phyloP scores from a whole-genome alignment of 2,329 filamentous ascomycete genomes.

The Cordyceps militaris region DNA sequence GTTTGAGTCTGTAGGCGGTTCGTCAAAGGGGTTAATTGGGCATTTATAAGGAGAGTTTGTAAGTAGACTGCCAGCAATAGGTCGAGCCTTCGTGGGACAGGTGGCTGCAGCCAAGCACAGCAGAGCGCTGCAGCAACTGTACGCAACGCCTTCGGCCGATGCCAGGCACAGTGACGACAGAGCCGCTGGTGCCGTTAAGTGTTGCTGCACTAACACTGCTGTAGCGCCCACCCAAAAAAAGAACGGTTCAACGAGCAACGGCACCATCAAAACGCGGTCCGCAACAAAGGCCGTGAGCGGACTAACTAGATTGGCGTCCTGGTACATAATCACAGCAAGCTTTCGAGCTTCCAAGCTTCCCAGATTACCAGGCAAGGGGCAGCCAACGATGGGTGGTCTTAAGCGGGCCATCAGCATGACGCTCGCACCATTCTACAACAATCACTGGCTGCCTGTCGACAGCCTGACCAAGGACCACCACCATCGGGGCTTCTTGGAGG shows the following conservation, averaged over 20 bases:
- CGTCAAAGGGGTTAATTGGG: not conserved
- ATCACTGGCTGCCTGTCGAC: not conserved
- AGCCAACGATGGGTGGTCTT: not conserved
- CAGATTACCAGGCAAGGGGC: no score
- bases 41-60: not conserved
- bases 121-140: not conserved
- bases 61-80: not conserved
- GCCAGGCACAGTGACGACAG: not conserved
- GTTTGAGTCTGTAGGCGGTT: not conserved
- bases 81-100: not conserved
- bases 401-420: not conserved
- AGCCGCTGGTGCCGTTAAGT: not conserved
- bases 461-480: not conserved
- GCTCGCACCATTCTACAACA: not conserved
- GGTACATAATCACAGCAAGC: not conserved
- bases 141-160: not conserved
- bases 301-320: not conserved
- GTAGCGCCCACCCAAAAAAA: not conserved
- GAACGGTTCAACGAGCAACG: not conserved
- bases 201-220: constrained; percentile 3
- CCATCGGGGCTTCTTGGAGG: not conserved
- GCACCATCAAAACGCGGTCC: not conserved
- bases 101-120: not conserved
- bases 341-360: no score
- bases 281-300: not conserved